These are phyloP conservation scores for Hymenoscyphus salicellus DNA, from an alignment of 2,329 filamentous ascomycete species.

Conservation along the genomic window DNA sequence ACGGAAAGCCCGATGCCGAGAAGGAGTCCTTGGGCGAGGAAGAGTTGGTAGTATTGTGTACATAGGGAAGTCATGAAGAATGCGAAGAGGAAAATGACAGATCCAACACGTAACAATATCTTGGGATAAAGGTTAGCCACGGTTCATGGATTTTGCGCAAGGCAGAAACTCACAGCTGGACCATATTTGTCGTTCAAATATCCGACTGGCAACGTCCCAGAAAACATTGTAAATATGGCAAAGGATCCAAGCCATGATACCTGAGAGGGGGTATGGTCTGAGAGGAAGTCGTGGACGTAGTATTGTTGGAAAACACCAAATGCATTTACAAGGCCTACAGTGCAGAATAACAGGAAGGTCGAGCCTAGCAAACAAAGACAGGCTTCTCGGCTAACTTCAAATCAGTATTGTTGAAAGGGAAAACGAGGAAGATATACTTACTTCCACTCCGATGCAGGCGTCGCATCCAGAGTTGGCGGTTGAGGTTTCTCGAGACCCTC, in stretches of 20 bases:
- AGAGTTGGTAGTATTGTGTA: constrained; percentile 36
- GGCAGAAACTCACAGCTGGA: constrained; percentile 10
- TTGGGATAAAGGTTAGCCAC: constrained; percentile 12
- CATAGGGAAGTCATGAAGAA: constrained; percentile 35
- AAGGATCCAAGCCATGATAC: constrained; percentile 40
- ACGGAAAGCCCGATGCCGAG: constrained; percentile 27
- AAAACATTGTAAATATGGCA: constrained; percentile 35
- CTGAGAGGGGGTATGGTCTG: constrained; percentile 27
- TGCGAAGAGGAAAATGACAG: constrained; percentile 42
- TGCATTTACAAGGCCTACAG: constrained; percentile 37
- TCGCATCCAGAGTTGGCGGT: too few species aligned
- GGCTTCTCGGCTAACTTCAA: background rate
- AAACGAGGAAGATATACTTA: background rate
- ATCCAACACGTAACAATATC: constrained; percentile 21
- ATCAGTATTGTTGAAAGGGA: background rate
- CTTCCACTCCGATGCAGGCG: background rate
- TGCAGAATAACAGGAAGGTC: constrained; percentile 30
- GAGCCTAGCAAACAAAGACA: background rate
- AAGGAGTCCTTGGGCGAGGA: constrained; percentile 33
- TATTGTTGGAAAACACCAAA: constrained; percentile 39
- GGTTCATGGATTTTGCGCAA: constrained; percentile 6
- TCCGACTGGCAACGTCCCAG: constrained; percentile 28
- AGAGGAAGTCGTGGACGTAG: constrained; percentile 28
- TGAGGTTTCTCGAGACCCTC: background rate
- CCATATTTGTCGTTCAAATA: constrained; percentile 36